Percentiles rank a stretch among this genome's conserved stretches.
Evolutionary conservation across 2,329 filamentous ascomycete genomes (phyloP).

Genomic region (Myrmaecium sp.): DNA sequence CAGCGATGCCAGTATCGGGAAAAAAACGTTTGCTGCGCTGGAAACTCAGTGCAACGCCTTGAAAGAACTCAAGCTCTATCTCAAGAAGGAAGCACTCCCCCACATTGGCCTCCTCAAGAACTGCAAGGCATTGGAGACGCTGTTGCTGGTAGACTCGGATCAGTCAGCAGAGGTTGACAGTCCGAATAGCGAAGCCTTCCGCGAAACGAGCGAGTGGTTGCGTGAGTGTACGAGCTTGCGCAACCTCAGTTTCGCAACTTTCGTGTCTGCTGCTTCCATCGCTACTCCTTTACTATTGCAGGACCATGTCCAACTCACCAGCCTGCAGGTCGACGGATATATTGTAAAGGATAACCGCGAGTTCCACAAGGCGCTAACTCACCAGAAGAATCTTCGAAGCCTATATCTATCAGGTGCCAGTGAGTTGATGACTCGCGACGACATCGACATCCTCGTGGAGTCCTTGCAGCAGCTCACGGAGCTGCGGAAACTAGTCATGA

Average conservation of each 20-base stretch:
- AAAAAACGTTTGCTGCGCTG: conserved; percentile 36
- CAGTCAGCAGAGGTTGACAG: conserved; percentile 30
- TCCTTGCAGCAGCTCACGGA: conserved; percentile 34
- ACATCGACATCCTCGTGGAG: conserved; percentile 31
- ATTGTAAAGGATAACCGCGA: conserved; percentile 28
- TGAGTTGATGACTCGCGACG: conserved; percentile 29
- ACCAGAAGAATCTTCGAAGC: conserved; percentile 34
- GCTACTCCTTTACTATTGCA: conserved; percentile 32
- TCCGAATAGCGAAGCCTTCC: conserved; percentile 35
- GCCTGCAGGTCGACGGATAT: conserved; percentile 34
- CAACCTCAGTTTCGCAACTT: conserved; percentile 32
- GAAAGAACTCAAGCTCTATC: conserved; percentile 32
- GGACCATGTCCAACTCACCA: conserved; percentile 28
- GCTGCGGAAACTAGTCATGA: conserved; percentile 36
- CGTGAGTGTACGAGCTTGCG: conserved; percentile 33
- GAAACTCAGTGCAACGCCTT: conserved; percentile 38
- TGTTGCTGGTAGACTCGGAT: conserved; percentile 31
- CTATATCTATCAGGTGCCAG: conserved; percentile 31
- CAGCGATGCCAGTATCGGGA: conserved; percentile 36
- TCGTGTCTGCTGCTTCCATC: conserved; percentile 36
- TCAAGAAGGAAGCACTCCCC: conserved; percentile 31
- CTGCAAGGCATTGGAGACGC: conserved; percentile 31
- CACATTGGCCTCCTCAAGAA: conserved; percentile 31
- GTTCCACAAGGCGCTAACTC: conserved; percentile 35
- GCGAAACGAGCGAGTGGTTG: conserved; percentile 37